phyloP scores from a whole-genome alignment of 768 basidiomycete species.

The Pholiota molesta region DNA sequence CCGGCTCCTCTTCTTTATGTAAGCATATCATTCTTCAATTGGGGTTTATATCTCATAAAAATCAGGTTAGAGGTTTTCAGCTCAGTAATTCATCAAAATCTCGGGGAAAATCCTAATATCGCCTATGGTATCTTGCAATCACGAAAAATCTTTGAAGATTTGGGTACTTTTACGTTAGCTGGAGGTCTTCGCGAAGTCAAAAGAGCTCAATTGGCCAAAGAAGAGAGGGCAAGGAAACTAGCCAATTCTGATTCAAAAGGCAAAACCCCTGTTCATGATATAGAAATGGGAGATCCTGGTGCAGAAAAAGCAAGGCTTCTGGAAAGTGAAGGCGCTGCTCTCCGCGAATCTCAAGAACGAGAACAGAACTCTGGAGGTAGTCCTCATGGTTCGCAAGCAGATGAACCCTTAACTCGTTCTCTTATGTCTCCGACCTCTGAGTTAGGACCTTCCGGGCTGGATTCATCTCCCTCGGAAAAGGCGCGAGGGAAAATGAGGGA shows the following conservation, averaged over 20 bases:
- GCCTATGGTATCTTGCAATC: slow-evolving; percentile 85
- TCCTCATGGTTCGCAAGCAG: slow-evolving; percentile 25
- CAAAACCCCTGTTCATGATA: slow-evolving; percentile 37
- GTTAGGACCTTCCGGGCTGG: slow-evolving; percentile 29
- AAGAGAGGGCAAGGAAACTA: slow-evolving; percentile 59
- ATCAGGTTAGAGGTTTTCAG: slow-evolving; percentile 90
- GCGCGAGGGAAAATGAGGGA: slow-evolving; percentile 91
- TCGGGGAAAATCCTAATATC: slow-evolving; percentile 85
- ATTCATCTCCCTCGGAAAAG: slow-evolving; percentile 70
- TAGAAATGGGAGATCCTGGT: slow-evolving; percentile 41
- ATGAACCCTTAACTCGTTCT: slow-evolving; percentile 40
- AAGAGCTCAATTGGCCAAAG: slow-evolving; percentile 69
- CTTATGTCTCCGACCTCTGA: slow-evolving; percentile 48
- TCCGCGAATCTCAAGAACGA: slow-evolving; percentile 21
- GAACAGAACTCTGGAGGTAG: slow-evolving; percentile 17
- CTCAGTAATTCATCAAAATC: slow-evolving; percentile 74
- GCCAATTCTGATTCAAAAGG: slow-evolving; percentile 35
- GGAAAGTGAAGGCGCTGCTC: slow-evolving; percentile 48
- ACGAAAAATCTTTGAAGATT: slow-evolving; percentile 84
- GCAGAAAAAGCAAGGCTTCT: slow-evolving; percentile 73
- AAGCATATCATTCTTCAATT: slow-evolving; percentile 24
- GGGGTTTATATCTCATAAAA: neutral
- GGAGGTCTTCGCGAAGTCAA: slow-evolving; percentile 86
- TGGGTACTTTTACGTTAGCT: slow-evolving; percentile 90
- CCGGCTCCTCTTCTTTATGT: slow-evolving; percentile 90